Conservation (phyloP, 352 stramenopile species). For the Globisporangium okanoganense region DNA sequence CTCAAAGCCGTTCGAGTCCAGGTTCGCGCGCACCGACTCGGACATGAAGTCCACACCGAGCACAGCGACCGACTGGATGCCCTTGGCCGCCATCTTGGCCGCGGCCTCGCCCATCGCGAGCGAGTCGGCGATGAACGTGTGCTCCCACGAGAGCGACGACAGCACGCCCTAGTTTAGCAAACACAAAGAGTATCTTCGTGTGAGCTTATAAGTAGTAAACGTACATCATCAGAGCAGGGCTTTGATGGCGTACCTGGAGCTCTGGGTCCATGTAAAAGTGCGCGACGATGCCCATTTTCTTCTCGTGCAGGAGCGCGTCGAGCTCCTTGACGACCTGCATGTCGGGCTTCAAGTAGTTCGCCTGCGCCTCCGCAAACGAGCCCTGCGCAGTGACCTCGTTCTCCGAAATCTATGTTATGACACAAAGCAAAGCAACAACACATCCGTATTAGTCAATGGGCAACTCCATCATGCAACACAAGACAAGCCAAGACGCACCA, state of each 20-base stretch:
- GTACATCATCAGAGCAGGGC: not conserved
- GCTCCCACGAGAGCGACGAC: slow-evolving; percentile 78
- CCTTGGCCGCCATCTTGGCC: slow-evolving; percentile 91
- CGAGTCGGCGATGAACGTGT: slow-evolving; percentile 95
- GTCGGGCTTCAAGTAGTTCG: slow-evolving; percentile 84
- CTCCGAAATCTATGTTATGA: slow-evolving; percentile 52
- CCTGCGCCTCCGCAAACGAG: slow-evolving; percentile 88
- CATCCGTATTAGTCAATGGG: no score
- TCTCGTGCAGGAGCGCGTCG: slow-evolving; percentile 79
- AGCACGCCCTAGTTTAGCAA: slow-evolving; percentile 47
- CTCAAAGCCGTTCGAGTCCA: slow-evolving; percentile 89
- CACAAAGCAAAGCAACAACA: not conserved
- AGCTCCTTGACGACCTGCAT: slow-evolving; percentile 85
- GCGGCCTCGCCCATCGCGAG: slow-evolving; percentile 97
- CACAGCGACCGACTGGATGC: slow-evolving; percentile 90
- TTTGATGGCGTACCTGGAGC: slow-evolving; percentile 82
- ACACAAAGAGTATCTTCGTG: not conserved
- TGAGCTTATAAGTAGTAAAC: not conserved
- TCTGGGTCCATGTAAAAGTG: slow-evolving; percentile 99
- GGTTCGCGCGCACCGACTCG: slow-evolving; percentile 93
- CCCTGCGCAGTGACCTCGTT: slow-evolving; percentile 71
- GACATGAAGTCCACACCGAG: slow-evolving; percentile 98
- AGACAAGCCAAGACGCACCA: slow-evolving; percentile 42
- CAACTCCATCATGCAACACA: no score
- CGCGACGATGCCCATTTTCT: slow-evolving; percentile 95